Percentiles rank a stretch among this genome's conserved stretches.
These are phyloP conservation scores for Mucor indicus DNA, from an alignment of 371 early-diverging fungal genomes.

Conservation along the genomic window DNA sequence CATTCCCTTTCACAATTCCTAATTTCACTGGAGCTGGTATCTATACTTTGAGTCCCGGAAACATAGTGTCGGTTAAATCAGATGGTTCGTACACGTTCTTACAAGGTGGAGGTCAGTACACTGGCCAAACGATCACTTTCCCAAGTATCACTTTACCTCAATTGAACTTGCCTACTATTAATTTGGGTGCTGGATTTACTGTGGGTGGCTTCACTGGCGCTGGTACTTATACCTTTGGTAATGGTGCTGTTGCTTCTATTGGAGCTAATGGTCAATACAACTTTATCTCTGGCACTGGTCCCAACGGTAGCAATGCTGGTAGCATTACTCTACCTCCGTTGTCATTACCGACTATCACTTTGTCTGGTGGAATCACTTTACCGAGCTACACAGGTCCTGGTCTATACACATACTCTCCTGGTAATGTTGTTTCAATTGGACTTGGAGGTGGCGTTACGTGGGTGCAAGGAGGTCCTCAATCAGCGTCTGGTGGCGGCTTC, in stretches of 20 bases:
- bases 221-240: slow-evolving; percentile 3
- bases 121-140: not conserved
- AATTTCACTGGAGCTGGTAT: slow-evolving; percentile 2
- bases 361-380: too few relatives aligned
- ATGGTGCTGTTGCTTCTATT: not conserved
- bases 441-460: too few relatives aligned
- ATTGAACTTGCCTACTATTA: not conserved
- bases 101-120: not conserved
- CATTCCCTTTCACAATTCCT: not conserved
- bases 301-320: not conserved
- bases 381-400: too few relatives aligned
- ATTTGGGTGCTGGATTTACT: not conserved
- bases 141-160: too few relatives aligned
- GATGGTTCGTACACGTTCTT: not conserved
- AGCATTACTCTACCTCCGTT: not conserved
- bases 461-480: too few relatives aligned
- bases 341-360: too few relatives aligned
- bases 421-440: too few relatives aligned
- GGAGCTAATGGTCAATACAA: not conserved
- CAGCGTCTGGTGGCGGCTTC: not conserved
- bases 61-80: not conserved
- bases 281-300: not conserved
- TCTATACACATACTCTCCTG: too few relatives aligned
- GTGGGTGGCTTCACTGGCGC: slow-evolving; percentile 1
- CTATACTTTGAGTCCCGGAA: not conserved